These are phyloP conservation scores for Coffea humblotiana DNA, from an alignment of 305 asterid genomes.

Conservation along the genomic window DNA sequence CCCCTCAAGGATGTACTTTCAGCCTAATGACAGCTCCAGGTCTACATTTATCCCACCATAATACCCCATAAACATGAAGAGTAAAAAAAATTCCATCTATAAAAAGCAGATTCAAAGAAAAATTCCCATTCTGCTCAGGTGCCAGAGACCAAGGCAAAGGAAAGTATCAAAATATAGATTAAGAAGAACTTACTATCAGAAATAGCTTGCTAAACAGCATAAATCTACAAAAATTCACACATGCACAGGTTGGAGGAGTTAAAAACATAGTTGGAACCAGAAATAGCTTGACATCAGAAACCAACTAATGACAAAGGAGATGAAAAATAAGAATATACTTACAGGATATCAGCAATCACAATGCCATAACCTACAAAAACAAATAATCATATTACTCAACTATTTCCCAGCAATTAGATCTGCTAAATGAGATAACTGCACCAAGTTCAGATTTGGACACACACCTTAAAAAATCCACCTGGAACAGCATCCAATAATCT, in stretches of 20 bases:
- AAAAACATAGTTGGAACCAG: not conserved
- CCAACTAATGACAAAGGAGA: not conserved
- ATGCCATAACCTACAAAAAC: conserved; percentile 42
- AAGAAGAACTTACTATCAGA: not conserved
- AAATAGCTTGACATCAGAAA: not conserved
- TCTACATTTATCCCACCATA: not conserved
- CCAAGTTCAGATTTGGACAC: conserved; percentile 31
- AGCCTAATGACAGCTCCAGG: not conserved
- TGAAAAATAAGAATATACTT: conserved; percentile 32
- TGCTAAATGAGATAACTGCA: conserved; percentile 9
- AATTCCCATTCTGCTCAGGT: not conserved
- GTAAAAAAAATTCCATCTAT: not conserved
- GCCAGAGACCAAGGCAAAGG: not conserved
- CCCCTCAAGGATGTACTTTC: not conserved
- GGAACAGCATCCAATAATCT: conserved; percentile 61
- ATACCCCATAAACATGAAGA: not conserved
- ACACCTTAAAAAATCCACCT: conserved; percentile 46
- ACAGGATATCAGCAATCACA: conserved; percentile 41
- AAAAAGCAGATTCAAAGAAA: not conserved
- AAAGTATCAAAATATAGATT: too few relatives aligned
- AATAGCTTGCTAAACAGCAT: not conserved
- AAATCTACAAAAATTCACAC: not conserved
- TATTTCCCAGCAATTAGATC: conserved; percentile 12
- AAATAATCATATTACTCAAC: conserved; percentile 35
- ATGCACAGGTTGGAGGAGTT: not conserved